Conservation (phyloP, 2,329 filamentous ascomycete species). For the Endoconidiophora polonica region DNA sequence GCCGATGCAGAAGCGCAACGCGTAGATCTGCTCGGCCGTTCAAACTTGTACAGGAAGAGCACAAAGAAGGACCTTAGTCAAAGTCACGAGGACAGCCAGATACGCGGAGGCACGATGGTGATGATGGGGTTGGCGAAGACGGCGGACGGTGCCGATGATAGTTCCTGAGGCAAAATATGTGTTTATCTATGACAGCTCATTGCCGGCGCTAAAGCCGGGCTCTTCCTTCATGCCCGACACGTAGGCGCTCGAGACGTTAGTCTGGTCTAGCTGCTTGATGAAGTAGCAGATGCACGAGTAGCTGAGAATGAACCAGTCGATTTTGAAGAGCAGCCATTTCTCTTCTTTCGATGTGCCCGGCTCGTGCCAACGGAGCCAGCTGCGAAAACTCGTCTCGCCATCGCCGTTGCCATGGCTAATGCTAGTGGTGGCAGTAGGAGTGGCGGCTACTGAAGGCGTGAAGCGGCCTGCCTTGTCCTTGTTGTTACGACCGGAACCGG, state of each 20-base stretch:
- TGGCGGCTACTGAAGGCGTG: not conserved
- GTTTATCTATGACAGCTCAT: constrained; percentile 23
- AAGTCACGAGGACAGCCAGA: constrained; percentile 25
- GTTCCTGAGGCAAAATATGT: constrained; percentile 31
- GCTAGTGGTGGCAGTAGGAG: no score
- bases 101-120: constrained; percentile 26
- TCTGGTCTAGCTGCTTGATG: constrained; percentile 29
- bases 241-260: constrained; percentile 23
- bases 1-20: constrained; percentile 37
- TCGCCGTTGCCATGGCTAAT: not conserved
- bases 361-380: constrained; percentile 26
- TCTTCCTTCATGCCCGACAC: constrained; percentile 18
- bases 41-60: constrained; percentile 25
- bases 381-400: constrained; percentile 11
- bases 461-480: no score
- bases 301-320: constrained; percentile 36
- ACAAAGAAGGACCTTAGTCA: constrained; percentile 25
- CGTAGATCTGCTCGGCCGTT: constrained; percentile 25
- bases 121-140: constrained; percentile 28
- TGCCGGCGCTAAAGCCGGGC: constrained; percentile 12
- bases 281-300: constrained; percentile 46
- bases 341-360: constrained; percentile 24
- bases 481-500: no score
- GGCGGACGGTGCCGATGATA: constrained; percentile 26
- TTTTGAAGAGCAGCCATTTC: constrained; percentile 30